These are phyloP conservation scores for Elongisporangium prolatum DNA, from an alignment of 352 stramenopile species.

Conservation along the genomic window DNA sequence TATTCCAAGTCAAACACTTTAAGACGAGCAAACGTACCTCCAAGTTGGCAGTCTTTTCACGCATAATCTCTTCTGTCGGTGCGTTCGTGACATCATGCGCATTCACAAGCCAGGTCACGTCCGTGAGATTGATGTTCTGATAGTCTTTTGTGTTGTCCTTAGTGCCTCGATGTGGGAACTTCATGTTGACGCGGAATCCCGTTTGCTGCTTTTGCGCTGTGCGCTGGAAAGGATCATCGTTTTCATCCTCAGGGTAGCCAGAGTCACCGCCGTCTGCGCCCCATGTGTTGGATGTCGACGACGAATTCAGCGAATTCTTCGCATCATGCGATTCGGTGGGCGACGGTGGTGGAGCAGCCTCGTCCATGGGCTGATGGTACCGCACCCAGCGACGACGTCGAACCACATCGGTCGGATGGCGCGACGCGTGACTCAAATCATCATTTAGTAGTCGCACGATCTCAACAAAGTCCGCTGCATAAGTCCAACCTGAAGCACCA, in stretches of 20 bases:
- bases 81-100: constrained; percentile 64
- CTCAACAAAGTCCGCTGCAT: constrained; percentile 77
- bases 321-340: constrained; percentile 38
- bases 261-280: constrained; percentile 29
- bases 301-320: constrained; percentile 33
- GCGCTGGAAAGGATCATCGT: constrained; percentile 83
- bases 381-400: constrained; percentile 78
- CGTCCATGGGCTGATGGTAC: constrained; percentile 50
- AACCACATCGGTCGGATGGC: constrained; percentile 73
- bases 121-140: constrained; percentile 76
- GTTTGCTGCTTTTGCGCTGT: constrained; percentile 84
- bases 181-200: constrained; percentile 82
- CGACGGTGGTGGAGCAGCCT: constrained; percentile 27
- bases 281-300: constrained; percentile 45
- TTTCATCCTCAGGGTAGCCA: constrained; percentile 36
- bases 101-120: constrained; percentile 85
- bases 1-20: neutral
- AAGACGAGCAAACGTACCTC: constrained; percentile 22
- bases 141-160: constrained; percentile 90
- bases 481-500: constrained; percentile 54
- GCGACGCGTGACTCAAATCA: constrained; percentile 78
- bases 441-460: constrained; percentile 70
- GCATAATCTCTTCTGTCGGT: constrained; percentile 80
- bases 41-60: constrained; percentile 85
- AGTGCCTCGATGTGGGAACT: constrained; percentile 71